Conservation (phyloP, 225 moss, liverwort and hornwort species). For the Asterella californica region DNA sequence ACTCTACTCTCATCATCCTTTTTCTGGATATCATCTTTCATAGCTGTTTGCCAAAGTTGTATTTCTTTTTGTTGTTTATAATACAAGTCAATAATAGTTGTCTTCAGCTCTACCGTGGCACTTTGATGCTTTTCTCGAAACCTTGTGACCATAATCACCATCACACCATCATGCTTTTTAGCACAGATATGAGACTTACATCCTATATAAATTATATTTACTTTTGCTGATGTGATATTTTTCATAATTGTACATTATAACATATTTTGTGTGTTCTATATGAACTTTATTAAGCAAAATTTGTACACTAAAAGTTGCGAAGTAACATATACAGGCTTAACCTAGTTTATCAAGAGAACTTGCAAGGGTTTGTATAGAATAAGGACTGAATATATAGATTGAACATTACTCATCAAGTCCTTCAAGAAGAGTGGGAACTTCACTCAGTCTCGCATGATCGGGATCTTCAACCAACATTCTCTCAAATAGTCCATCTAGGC, state of each 20-base stretch:
- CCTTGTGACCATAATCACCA: constrained; percentile 13
- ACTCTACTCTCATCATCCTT: constrained; percentile 70
- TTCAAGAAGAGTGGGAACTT: constrained; percentile 66
- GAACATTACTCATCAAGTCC: constrained; percentile 56
- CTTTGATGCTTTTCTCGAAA: constrained; percentile 36
- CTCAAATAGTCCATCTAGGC: constrained; percentile 65
- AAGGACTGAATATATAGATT: background rate
- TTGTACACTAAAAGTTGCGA: too few relatives aligned
- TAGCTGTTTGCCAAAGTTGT: constrained; percentile 49
- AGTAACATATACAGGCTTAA: background rate
- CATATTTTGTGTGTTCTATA: too few relatives aligned
- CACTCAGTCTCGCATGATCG: constrained; percentile 54
- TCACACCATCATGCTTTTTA: background rate
- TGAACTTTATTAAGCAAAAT: too few relatives aligned
- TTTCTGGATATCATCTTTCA: constrained; percentile 47
- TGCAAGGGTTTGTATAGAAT: background rate
- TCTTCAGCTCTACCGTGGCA: constrained; percentile 61
- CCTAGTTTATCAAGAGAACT: background rate
- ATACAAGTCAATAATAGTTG: constrained; percentile 45
- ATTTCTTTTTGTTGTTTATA: constrained; percentile 58
- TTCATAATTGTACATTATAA: too few relatives aligned
- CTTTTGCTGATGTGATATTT: too few relatives aligned
- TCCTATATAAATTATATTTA: too few relatives aligned
- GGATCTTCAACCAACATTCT: constrained; percentile 64
- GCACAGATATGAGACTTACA: background rate